These are phyloP conservation scores for Alternaria panax DNA, from an alignment of 2,329 filamentous ascomycete genomes.

Conservation along the genomic window DNA sequence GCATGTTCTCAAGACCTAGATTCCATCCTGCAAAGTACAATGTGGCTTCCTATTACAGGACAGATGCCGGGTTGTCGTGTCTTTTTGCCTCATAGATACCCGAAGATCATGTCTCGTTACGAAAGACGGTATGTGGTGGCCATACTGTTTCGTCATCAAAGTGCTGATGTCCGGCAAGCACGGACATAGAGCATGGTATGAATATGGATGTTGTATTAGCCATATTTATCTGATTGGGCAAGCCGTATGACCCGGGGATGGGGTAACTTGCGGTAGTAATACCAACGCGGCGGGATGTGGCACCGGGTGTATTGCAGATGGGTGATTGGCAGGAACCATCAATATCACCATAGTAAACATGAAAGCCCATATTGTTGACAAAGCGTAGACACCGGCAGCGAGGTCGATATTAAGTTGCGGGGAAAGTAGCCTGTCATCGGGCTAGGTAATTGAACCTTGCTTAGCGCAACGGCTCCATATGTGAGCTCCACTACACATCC, in stretches of 20 bases:
- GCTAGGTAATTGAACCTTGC: conserved; percentile 5
- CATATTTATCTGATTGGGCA: neutral
- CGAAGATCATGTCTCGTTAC: neutral
- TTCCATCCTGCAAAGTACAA: neutral
- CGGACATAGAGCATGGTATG: neutral
- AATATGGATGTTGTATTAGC: conserved; percentile 3
- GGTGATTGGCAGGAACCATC: neutral
- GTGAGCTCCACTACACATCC: neutral
- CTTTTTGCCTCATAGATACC: neutral
- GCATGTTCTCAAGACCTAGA: neutral
- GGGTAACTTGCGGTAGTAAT: conserved; percentile 5
- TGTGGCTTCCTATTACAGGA: neutral
- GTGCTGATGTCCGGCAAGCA: neutral
- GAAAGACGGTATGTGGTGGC: neutral
- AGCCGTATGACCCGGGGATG: neutral
- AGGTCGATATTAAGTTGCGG: conserved; percentile 8
- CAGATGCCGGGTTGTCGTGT: neutral
- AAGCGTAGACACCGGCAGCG: neutral
- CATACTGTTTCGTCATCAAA: neutral
- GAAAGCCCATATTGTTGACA: neutral
- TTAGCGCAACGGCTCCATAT: conserved; percentile 2
- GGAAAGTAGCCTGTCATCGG: neutral
- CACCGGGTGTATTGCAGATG: neutral
- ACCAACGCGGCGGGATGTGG: neutral
- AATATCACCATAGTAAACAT: neutral